Percentiles rank a stretch among this genome's conserved stretches.
Evolutionary conservation across 2,329 filamentous ascomycete genomes (phyloP).

Genomic region (Thelonectria discophora): DNA sequence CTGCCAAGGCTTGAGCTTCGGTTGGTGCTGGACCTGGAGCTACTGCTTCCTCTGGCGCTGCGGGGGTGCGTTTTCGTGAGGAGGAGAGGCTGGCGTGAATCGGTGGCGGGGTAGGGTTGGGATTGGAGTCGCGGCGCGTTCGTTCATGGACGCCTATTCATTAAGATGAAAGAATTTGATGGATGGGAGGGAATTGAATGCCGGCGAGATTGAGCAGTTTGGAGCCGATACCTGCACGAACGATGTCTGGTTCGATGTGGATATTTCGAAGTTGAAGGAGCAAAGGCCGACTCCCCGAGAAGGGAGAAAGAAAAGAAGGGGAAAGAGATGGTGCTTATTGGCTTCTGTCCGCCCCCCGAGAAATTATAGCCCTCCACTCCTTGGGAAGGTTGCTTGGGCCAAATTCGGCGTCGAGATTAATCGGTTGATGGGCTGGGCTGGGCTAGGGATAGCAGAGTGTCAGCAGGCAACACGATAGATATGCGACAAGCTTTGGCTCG

Average conservation of each 20-base stretch:
- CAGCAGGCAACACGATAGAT: not conserved
- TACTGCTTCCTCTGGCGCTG: constrained; percentile 6
- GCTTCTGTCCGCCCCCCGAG: not conserved
- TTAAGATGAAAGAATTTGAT: not conserved
- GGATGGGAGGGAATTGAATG: not conserved
- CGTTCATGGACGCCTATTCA: not conserved
- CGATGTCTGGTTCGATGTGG: not conserved
- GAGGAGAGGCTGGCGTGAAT: constrained; percentile 1
- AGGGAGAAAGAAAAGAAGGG: constrained; percentile 11
- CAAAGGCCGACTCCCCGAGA: constrained; percentile 23
- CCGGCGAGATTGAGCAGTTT: not conserved
- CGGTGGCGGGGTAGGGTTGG: constrained; percentile 9
- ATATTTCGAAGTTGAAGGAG: constrained; percentile 20
- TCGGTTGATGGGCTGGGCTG: not conserved
- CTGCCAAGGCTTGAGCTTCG: constrained; percentile 4
- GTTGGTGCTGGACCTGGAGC: constrained; percentile 4
- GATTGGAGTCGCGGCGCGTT: constrained; percentile 10
- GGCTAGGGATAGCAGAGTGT: not conserved
- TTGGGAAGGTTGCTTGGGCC: not conserved
- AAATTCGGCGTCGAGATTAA: not conserved
- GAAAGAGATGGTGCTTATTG: constrained; percentile 6
- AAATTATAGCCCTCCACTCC: not conserved
- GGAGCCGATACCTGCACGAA: not conserved
- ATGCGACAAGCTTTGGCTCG: not conserved
- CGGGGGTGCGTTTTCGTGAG: constrained; percentile 7